Evolutionary conservation across 2,329 filamentous ascomycete genomes (phyloP), one percentile per base, ranked within the genome.

Genomic region (Dactylellina sp.): DNA sequence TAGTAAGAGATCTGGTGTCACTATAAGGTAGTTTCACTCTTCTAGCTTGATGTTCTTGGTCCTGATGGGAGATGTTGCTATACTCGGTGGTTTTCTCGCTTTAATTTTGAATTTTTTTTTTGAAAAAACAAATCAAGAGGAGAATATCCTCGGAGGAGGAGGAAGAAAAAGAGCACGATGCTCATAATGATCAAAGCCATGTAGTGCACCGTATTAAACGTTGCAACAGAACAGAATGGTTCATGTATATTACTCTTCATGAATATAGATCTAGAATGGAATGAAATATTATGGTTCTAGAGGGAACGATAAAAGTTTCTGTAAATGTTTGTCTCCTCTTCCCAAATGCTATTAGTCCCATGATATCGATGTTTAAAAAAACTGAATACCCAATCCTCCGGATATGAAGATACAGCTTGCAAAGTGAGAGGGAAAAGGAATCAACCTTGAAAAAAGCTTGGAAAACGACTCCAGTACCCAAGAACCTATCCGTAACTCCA

Each of bases 1-100:
- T 81, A 98, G 94, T 40, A 91, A 91, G 81, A 85, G 91, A 71
- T 92, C 90, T 14, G 91, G 90, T 62, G 88, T 91, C 66, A 89
- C 88, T 46, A 87, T 92, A 76, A 86, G 90, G 76, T 90, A 82
- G 82, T 61, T n/a, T 24, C 11, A 9, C 42, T 28, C 11, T 20
- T 40, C 2, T n/a, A 32, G 7, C 9, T 22, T 35, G 5, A 32
- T 20, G 22, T 42, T 55, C 20, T 64, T 60, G 20, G 2, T 42
- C 9, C 25, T 1, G 24, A 32, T 32, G 6, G 18, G 22, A 28
- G 24, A 32, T 40, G 20, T 42, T 56, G n/a, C n/a, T n/a, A n/a
- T n/a, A n/a, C n/a, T n/a, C n/a, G n/a, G n/a, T n/a, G n/a, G n/a
- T 42, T 16, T 7, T 44, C 7, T 11, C 46, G 22, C 39, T 22